phyloP scores from a whole-genome alignment of 192 early-diverging fungal genomes.

The Entophlyctis luteolus region DNA sequence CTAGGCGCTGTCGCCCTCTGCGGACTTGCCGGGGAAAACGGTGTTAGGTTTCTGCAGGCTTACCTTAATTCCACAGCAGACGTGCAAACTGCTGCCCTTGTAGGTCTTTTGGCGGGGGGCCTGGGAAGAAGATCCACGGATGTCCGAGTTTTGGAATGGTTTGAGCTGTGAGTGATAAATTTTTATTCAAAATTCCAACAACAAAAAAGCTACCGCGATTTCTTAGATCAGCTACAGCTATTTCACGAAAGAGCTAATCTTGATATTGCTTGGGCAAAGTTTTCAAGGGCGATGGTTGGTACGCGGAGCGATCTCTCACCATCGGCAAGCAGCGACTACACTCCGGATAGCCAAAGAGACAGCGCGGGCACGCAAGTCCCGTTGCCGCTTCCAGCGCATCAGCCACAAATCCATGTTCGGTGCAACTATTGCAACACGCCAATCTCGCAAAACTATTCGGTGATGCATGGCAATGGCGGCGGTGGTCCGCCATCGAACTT shows the following conservation, averaged over 20 bases:
- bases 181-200: neutral
- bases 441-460: constrained; percentile 17
- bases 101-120: constrained; percentile 16
- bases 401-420: constrained; percentile 77
- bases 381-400: constrained; percentile 14
- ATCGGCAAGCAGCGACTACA: neutral
- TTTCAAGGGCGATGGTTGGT: neutral
- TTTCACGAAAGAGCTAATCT: constrained; percentile 82
- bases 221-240: constrained; percentile 86
- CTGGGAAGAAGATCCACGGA: neutral
- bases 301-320: neutral
- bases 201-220: constrained; percentile 64
- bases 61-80: constrained; percentile 85
- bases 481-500: neutral
- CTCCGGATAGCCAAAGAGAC: no score
- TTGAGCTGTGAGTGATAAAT: constrained; percentile 50
- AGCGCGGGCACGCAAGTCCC: neutral
- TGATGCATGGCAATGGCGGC: neutral
- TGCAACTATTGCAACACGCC: constrained; percentile 81
- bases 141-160: constrained; percentile 48
- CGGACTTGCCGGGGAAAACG: constrained; percentile 61
- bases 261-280: constrained; percentile 79
- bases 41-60: constrained; percentile 66
- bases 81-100: constrained; percentile 80
- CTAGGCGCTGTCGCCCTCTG: constrained; percentile 67